Evolutionary conservation across 441 rosid species (phyloP).

Genomic region (Pelargonium citronellum): DNA sequence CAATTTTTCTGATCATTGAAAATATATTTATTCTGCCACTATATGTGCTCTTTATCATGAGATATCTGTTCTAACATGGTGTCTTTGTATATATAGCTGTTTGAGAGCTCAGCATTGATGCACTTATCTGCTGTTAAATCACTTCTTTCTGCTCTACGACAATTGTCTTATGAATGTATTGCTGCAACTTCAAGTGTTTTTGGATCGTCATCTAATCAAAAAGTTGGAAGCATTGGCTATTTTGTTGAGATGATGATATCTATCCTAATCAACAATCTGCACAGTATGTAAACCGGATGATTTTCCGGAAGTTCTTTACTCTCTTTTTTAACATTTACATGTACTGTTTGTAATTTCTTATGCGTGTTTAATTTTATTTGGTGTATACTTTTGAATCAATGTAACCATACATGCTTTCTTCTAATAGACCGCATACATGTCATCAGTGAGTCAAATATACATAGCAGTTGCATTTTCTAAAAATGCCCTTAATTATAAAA

Average conservation of each 20-base stretch:
- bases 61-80: conserved; percentile 33
- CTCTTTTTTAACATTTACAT: neutral
- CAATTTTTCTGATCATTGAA: neutral
- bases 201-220: conserved; percentile 71
- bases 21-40: neutral
- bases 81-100: conserved; percentile 51
- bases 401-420: neutral
- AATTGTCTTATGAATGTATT: conserved; percentile 86
- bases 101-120: conserved; percentile 99
- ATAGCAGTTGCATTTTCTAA: neutral
- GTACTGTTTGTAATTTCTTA: conserved; percentile 3
- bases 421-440: neutral
- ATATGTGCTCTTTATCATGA: conserved; percentile 13
- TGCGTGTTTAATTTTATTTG: neutral
- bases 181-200: conserved; percentile 58
- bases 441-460: neutral
- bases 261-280: conserved; percentile 89
- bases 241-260: conserved; percentile 96
- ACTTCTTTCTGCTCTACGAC: conserved; percentile 82
- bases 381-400: conserved; percentile 3
- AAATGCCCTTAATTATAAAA: no score
- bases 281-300: conserved; percentile 54
- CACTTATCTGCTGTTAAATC: conserved; percentile 91
- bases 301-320: conserved; percentile 20
- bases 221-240: conserved; percentile 76